Base-by-base conservation (phyloP, 768 basidiomycete species). In the Melanogaster broomeanus region DNA sequence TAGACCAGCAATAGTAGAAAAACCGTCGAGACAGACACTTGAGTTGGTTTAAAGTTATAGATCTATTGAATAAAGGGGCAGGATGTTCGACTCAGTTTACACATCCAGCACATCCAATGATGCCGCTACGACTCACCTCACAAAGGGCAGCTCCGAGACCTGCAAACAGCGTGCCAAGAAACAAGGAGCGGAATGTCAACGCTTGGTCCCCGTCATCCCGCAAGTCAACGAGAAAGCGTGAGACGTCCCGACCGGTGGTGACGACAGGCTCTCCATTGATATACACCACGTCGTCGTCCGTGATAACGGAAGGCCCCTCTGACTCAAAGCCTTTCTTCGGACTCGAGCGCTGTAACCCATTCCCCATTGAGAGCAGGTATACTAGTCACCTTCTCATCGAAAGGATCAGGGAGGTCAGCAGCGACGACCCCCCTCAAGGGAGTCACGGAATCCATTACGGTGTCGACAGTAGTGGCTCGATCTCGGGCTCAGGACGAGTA, bases 171-270 rank as follows among this genome's bases (percentile, higher is more conserved):
- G 83, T 83, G 4, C 82, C 83, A 15, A 84, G 60, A 28, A 78
- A 59, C 13, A 81, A 55, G 4, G 83, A 84, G 22, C 83, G 72
- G 57, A 84, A 77, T 0, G 82, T 84, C 22, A 84, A 61, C 1
- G 83, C 74, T 16, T 71, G 66, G 45, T 83, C 83, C 11, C 74
- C 79, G 57, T 84, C 82, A 63, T 85, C 84, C 22, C 81, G 74
- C 19, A 77, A 42, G 58, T 83, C 82, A 51, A 84, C 72, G n/a
- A 78, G 75, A 55, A 75, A 81, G 27, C 71, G 71, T 1, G 81
- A 81, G 48, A 83, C 79, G 57, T 83, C 81, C 41, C 53, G 61
- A 31, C 81, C 81, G 16, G 51, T 39, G 18, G 51, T 34, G 6
- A 52, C 22, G 12, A 52, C 38, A 3, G 51, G 51, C 38, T 52